Evolutionary conservation across 1,284 basidiomycete species (phyloP), one percentile per base, ranked within the genome.

Genomic region (Grifola frondosa): DNA sequence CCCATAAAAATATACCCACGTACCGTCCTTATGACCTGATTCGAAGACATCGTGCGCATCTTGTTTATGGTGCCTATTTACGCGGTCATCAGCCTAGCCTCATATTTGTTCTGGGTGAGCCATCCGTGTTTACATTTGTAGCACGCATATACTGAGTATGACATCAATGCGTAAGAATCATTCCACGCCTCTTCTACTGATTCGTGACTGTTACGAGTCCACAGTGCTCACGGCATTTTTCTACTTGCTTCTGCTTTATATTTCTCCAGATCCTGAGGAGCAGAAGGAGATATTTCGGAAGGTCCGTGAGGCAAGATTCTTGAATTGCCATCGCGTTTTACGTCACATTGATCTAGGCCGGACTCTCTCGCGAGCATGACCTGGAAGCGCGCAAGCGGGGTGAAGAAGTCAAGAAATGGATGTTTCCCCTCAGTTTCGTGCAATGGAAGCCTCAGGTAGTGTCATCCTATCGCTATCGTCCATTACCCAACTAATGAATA

Each of bases 41-140:
- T 20, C 24, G 1, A 37, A 85, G 82, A 84, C 57, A 83, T 84
- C 48, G 73, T 88, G 24, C 79, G 88, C 1, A 70, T 91, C 13
- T 71, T 91, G 19, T 79, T 91, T 63, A 83, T 91, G 82, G 84
- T 88, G 3, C 86, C 88, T 4, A 72, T 89, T 28, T 90, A 90
- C 59, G 80, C 84, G 12, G 61, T 77, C 25, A 78, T 86, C 62
- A 81, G 80, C 54, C 75, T 82, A 42, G 73, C 78, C 2, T 83
- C 83, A 3, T 90, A 83, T 64, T 64, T 88, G 25, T 88, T 82
- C 65, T 88, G 81, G 82, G 81, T 81, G 54, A 47, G 71, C 24
- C 4, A 10, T 25, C 9, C 22, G 36, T 47, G 55, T n/a, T 29
- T 19, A 4, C n/a, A 17, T 29, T 11, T 29, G 5, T 9, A 21